phyloP scores from a whole-genome alignment of 208 protist species.

The Crithidia acanthocephali region DNA sequence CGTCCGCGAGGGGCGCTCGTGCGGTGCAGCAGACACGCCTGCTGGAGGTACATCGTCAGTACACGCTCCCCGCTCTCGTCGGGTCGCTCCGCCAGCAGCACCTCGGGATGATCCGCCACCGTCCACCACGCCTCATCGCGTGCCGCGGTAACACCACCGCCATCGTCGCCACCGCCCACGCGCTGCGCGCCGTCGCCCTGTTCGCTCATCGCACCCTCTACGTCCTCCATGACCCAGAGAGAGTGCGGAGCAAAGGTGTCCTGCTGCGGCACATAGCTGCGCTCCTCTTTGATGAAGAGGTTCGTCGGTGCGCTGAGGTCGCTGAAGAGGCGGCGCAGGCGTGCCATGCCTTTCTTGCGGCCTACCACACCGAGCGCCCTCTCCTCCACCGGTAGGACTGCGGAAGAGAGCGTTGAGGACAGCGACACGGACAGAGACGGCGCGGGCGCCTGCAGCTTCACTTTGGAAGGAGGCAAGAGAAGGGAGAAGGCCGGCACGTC shows the following conservation, averaged over 20 bases:
- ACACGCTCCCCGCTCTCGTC: conserved; percentile 1
- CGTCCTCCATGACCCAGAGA: conserved; percentile 19
- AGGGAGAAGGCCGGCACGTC: conserved; percentile 19
- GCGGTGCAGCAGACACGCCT: conserved; percentile 24
- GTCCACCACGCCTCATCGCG: not conserved
- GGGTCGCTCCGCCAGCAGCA: conserved; percentile 10
- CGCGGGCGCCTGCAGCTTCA: not conserved
- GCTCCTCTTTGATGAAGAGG: conserved; percentile 10
- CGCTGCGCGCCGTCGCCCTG: too few relatives aligned
- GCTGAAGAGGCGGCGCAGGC: conserved; percentile 24
- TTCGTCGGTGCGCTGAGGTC: not conserved
- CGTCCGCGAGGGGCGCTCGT: not conserved
- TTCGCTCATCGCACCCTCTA: not conserved
- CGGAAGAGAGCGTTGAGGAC: too few relatives aligned
- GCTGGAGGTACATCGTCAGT: conserved; percentile 13
- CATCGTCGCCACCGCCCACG: not conserved
- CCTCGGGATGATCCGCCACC: not conserved
- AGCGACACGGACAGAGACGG: too few relatives aligned
- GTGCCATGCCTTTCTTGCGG: conserved; percentile 13
- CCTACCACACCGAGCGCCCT: conserved; percentile 12
- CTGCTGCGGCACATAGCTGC: not conserved
- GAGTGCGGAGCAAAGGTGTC: not conserved
- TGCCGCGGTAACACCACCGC: not conserved
- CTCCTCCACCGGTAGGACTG: not conserved
- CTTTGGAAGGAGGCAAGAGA: conserved; percentile 12